Conservation (phyloP, 2,329 filamentous ascomycete species). For the Alternaria consortialis region DNA sequence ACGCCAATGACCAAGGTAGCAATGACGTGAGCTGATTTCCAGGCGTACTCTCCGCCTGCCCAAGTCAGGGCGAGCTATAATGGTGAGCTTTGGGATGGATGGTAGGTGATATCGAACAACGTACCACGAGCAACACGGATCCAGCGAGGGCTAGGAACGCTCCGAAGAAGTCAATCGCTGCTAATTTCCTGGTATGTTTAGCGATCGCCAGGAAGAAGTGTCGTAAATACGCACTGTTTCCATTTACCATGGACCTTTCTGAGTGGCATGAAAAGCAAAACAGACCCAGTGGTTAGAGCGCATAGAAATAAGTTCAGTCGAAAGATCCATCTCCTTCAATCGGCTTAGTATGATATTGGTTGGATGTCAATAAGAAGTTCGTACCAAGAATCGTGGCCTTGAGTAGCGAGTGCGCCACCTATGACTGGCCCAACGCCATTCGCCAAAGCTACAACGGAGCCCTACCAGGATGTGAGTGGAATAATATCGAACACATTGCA, state of each 20-base stretch:
- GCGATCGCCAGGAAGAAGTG: background rate
- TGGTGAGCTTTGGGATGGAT: slow-evolving; percentile 3
- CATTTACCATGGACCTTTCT: slow-evolving; percentile 59
- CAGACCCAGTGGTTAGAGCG: slow-evolving; percentile 27
- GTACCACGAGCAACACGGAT: slow-evolving; percentile 67
- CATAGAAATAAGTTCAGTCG: slow-evolving; percentile 49
- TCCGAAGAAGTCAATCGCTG: slow-evolving; percentile 67
- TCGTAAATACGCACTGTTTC: slow-evolving; percentile 52
- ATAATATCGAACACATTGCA: background rate
- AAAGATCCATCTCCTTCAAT: slow-evolving; percentile 31
- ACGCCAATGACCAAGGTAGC: slow-evolving; percentile 62
- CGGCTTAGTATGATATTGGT: background rate
- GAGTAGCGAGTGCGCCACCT: slow-evolving; percentile 37
- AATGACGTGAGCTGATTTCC: slow-evolving; percentile 62
- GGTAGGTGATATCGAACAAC: background rate
- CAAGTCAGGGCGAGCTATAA: slow-evolving; percentile 59
- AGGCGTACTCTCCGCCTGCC: slow-evolving; percentile 66
- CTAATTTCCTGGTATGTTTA: slow-evolving; percentile 26
- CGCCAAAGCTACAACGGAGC: slow-evolving; percentile 37
- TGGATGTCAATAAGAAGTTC: background rate
- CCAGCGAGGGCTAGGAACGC: slow-evolving; percentile 62
- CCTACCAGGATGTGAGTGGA: slow-evolving; percentile 38
- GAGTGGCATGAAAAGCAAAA: slow-evolving; percentile 48
- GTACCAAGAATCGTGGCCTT: slow-evolving; percentile 28
- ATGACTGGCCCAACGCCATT: slow-evolving; percentile 40